Percentiles rank a stretch among this genome's conserved stretches.
Evolutionary conservation across 345 rosid genomes (phyloP).

Genomic region (Limnanthes douglasii): DNA sequence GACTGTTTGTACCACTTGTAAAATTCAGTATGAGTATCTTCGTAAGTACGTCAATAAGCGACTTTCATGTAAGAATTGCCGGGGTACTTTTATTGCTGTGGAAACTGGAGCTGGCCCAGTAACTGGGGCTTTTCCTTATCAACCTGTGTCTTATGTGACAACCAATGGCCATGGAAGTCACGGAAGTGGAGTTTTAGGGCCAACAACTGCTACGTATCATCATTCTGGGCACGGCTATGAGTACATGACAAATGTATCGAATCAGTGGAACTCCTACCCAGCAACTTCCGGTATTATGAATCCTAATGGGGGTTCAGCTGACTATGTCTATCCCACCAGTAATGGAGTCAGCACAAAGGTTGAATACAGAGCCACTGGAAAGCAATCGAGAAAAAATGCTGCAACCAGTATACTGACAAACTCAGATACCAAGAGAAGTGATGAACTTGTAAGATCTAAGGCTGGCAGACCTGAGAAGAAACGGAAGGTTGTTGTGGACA

Average conservation of each 20-base stretch:
- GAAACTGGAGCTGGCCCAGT: constrained; percentile 82
- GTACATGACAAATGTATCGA: constrained; percentile 52
- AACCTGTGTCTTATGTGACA: constrained; percentile 36
- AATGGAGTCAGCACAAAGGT: constrained; percentile 33
- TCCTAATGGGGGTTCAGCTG: constrained; percentile 37
- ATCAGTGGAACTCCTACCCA: constrained; percentile 56
- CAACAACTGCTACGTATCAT: constrained; percentile 45
- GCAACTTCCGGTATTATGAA: constrained; percentile 43
- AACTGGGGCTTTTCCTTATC: constrained; percentile 61
- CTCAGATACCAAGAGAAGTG: constrained; percentile 14
- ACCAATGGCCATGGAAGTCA: constrained; percentile 47
- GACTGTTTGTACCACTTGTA: constrained; percentile 98
- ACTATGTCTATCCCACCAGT: constrained; percentile 33
- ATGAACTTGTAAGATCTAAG: constrained; percentile 25
- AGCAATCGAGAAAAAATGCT: constrained; percentile 21
- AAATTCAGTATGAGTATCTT: constrained; percentile 93
- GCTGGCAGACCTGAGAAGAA: constrained; percentile 55
- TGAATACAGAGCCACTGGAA: constrained; percentile 34
- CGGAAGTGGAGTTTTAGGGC: constrained; percentile 54
- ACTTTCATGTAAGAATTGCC: constrained; percentile 98
- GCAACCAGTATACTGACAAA: constrained; percentile 10
- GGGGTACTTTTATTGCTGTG: constrained; percentile 76
- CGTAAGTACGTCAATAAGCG: constrained; percentile 92
- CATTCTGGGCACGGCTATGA: constrained; percentile 75
- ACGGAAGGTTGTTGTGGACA: constrained; percentile 40